A percentile compares a stretch with the other conserved stretches of the same genome.
These are phyloP conservation scores for Lodderomyces oxycetoniae DNA, from an alignment of 1,139 yeast genomes.

Conservation along the genomic window DNA sequence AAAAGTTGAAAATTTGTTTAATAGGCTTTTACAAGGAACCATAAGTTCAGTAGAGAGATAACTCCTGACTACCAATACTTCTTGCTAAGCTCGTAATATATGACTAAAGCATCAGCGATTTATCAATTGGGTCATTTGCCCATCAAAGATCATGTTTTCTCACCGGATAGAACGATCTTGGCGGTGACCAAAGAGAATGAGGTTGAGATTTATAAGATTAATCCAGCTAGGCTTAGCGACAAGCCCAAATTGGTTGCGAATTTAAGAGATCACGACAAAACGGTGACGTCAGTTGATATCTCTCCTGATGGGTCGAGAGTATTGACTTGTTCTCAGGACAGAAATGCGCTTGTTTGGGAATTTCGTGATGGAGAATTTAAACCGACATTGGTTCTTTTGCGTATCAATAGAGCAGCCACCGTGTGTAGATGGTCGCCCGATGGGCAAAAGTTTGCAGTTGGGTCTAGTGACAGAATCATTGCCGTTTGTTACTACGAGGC, in stretches of 20 bases:
- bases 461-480: slow-evolving; percentile 89
- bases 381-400: slow-evolving; percentile 86
- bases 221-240: slow-evolving; percentile 27
- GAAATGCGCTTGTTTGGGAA: slow-evolving; percentile 97
- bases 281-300: slow-evolving; percentile 92
- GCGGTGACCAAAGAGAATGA: slow-evolving; percentile 79
- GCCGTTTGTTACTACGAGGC: slow-evolving; percentile 95
- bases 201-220: slow-evolving; percentile 67
- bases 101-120: slow-evolving; percentile 30
- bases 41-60: slow-evolving; percentile 29
- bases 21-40: neutral
- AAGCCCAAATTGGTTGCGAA: slow-evolving; percentile 54
- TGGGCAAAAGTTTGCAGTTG: slow-evolving; percentile 93
- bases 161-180: slow-evolving; percentile 59
- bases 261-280: slow-evolving; percentile 84
- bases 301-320: slow-evolving; percentile 78
- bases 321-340: slow-evolving; percentile 95
- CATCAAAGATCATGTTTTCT: slow-evolving; percentile 86
- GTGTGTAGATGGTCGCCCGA: slow-evolving; percentile 91
- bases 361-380: slow-evolving; percentile 51
- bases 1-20: neutral
- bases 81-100: too few species aligned
- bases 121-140: slow-evolving; percentile 78
- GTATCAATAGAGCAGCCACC: slow-evolving; percentile 94
- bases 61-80: too few species aligned